Base-by-base conservation (phyloP, 2,329 filamentous ascomycete genomes). In the Chaetomium sp. region DNA sequence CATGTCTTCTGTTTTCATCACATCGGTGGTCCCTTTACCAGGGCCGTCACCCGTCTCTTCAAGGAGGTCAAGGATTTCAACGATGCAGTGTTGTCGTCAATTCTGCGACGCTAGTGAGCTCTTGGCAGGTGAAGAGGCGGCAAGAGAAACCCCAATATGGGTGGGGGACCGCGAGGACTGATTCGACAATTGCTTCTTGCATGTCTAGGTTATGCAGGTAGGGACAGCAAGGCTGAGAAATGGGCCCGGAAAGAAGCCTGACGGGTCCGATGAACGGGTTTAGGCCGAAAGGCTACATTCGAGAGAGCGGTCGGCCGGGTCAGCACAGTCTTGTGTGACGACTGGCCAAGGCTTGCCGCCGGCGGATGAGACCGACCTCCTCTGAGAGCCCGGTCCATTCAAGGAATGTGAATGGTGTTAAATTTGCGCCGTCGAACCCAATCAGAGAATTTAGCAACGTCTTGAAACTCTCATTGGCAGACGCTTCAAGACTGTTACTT, bases 181-280 rank as follows among this genome's bases (percentile, higher is more conserved):
- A 66, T 66, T 66, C 52, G 63, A 62, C 63, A 65, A 64, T 65
- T 53, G 55, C 59, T 55, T 53, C 57, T 46, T 44, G 50, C 51
- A 44, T 60, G 60, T 63, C 65, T 58, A 12, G 8, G 8, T 38
- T 38, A 64, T 52, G 58, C 58, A 60, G 53, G 57, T 59, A 65
- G 64, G 66, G 62, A 68, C 66, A 57, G 59, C 53, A 64, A 65
- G 62, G 66, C 64, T 65, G 63, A 59, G 8, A 38, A 58, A 53
- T 57, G 52, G 61, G 19, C 19, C 19, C 19, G 19, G 19, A 27
- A 27, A 27, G 19, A 27, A 27, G 61, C 67, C 64, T 58, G 59
- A 66, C 61, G 61, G 64, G 63, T 61, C 66, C 62, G 62, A 55
- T 64, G 12, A 56, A 46, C 50, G 52, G 55, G 37, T 56, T 62